Evolutionary conservation across 805 yeast species (phyloP).

Genomic region (Lachancea nothofagi): DNA sequence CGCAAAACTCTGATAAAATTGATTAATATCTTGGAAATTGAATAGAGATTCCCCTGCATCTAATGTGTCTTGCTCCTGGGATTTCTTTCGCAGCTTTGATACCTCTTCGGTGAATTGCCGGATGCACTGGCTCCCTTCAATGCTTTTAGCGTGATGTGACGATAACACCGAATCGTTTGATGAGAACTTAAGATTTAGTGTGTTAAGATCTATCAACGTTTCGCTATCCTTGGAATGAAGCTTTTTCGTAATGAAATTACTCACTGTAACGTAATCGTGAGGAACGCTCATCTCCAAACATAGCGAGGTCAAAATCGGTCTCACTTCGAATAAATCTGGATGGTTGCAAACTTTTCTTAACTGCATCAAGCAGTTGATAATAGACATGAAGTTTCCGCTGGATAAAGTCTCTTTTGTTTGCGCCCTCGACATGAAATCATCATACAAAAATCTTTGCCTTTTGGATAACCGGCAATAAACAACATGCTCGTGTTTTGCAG

Average conservation of each 20-base stretch:
- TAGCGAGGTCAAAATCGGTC: constrained; percentile 90
- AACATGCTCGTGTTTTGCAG: constrained; percentile 93
- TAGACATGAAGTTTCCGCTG: constrained; percentile 89
- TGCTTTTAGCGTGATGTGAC: constrained; percentile 42
- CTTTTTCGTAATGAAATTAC: constrained; percentile 31
- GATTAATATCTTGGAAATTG: constrained; percentile 39
- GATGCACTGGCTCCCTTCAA: constrained; percentile 44
- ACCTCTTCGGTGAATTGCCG: constrained; percentile 41
- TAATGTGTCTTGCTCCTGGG: constrained; percentile 10
- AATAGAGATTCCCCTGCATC: constrained; percentile 19
- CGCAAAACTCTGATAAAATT: constrained; percentile 55
- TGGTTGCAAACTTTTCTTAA: constrained; percentile 85
- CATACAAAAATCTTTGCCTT: constrained; percentile 85
- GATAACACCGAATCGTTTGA: constrained; percentile 39
- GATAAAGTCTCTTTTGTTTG: constrained; percentile 90
- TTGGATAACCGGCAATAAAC: constrained; percentile 88
- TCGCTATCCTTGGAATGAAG: constrained; percentile 27
- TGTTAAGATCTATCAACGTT: constrained; percentile 42
- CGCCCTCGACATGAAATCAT: constrained; percentile 95
- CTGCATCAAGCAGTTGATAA: constrained; percentile 96
- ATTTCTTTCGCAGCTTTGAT: constrained; percentile 34
- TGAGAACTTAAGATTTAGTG: constrained; percentile 57
- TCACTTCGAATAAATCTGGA: constrained; percentile 80
- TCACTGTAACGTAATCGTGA: constrained; percentile 41
- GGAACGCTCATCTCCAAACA: constrained; percentile 64